Percentiles rank a stretch among this genome's conserved stretches.
phyloP scores from a whole-genome alignment of 2,329 filamentous ascomycete genomes.

The Pleurostoma richardsiae region DNA sequence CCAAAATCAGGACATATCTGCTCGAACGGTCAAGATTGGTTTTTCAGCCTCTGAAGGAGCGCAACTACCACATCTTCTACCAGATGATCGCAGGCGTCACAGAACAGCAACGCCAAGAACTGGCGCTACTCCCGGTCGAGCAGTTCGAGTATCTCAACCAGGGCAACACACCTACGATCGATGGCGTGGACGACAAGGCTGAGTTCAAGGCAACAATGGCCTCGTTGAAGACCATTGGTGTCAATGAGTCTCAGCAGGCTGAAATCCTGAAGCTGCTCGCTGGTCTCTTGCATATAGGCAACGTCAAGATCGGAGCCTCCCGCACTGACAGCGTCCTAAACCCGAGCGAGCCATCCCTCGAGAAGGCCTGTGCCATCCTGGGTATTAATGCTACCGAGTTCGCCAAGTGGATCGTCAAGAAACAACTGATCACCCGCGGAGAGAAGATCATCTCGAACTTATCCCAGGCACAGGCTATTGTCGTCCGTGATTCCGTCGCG shows the following conservation, averaged over 20 bases:
- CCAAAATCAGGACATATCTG: conserved; percentile 93
- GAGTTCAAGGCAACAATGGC: conserved; percentile 87
- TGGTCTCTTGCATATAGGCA: conserved; percentile 88
- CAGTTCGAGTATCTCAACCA: conserved; percentile 97
- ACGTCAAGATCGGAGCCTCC: conserved; percentile 91
- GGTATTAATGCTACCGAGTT: conserved; percentile 85
- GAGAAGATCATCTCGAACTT: conserved; percentile 98
- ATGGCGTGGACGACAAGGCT: conserved; percentile 91
- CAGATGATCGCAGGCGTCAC: conserved; percentile 91
- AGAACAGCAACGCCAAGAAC: conserved; percentile 73
- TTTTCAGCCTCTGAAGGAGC: conserved; percentile 94
- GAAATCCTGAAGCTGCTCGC: conserved; percentile 89
- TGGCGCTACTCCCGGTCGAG: conserved; percentile 75
- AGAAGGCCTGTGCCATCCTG: conserved; percentile 76
- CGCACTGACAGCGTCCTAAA: conserved; percentile 82
- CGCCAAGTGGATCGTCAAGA: conserved; percentile 98
- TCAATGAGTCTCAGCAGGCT: conserved; percentile 65
- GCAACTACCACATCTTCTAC: conserved; percentile 99
- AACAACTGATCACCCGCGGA: conserved; percentile 91
- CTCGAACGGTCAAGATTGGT: conserved; percentile 93
- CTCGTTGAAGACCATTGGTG: conserved; percentile 84
- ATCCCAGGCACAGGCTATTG: conserved; percentile 85
- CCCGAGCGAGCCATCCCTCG: conserved; percentile 73
- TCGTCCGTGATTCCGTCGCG: conserved; percentile 94
- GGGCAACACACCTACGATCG: conserved; percentile 83